Conservation (phyloP, 2,329 filamentous ascomycete genomes). For the Gyromitra esculenta region DNA sequence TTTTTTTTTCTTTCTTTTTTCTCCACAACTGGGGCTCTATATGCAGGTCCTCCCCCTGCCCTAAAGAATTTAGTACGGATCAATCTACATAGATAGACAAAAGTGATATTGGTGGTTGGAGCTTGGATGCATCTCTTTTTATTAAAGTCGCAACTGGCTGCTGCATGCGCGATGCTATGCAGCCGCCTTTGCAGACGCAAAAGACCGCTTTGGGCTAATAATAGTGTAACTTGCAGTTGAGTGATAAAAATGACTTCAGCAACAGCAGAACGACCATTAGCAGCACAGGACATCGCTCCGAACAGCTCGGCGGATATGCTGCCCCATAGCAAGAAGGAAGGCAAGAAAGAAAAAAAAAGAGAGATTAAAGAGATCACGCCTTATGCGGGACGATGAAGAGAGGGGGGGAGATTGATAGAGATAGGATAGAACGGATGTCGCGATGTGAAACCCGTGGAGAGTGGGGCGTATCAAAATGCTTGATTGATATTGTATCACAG, state of each 20-base stretch:
- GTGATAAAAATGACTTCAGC: slow-evolving; percentile 7
- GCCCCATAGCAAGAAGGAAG: background rate
- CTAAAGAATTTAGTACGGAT: background rate
- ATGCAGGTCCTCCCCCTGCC: background rate
- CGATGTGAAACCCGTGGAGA: slow-evolving; percentile 35
- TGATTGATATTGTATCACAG: slow-evolving; percentile 13
- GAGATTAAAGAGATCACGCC: background rate
- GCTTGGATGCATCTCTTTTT: slow-evolving; percentile 12
- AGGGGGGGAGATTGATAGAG: background rate
- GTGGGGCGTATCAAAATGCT: slow-evolving; percentile 4
- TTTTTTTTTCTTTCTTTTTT: slow-evolving; percentile 5
- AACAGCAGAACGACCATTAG: background rate
- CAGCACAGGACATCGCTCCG: slow-evolving; percentile 21
- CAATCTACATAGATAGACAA: background rate
- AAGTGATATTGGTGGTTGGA: slow-evolving; percentile 18
- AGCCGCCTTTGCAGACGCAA: slow-evolving; percentile 6
- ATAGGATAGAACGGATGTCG: slow-evolving; percentile 26
- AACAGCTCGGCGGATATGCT: background rate
- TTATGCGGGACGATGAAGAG: slow-evolving; percentile 9
- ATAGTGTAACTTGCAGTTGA: slow-evolving; percentile 17
- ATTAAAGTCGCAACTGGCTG: background rate
- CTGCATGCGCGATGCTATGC: slow-evolving; percentile 25
- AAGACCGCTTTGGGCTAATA: slow-evolving; percentile 25
- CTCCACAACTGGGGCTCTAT: background rate
- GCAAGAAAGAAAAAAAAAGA: too few relatives aligned